Conservation (phyloP, 192 early-diverging fungal genomes). For the Spizellomyces sp. region DNA sequence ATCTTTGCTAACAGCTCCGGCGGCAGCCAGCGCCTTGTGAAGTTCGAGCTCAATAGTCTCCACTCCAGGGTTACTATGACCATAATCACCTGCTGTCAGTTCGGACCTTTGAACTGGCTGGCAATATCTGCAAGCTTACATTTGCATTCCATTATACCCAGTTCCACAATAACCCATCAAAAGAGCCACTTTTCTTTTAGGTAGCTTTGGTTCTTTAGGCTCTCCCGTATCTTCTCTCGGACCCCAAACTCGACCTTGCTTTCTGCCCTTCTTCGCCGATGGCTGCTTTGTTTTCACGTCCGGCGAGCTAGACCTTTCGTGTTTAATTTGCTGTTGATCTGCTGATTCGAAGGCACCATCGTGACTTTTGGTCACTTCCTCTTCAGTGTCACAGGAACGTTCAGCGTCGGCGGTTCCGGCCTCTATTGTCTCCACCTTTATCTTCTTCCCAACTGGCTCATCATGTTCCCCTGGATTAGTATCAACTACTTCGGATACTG, state of each 20-base stretch:
- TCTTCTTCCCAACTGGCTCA: no score
- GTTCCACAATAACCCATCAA: slow-evolving; percentile 94
- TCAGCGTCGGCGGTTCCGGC: no score
- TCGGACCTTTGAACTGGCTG: background rate
- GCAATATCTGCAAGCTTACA: slow-evolving; percentile 52
- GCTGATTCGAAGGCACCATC: no score
- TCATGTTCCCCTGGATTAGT: no score
- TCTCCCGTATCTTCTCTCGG: slow-evolving; percentile 11
- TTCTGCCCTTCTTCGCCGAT: no score
- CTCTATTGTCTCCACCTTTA: no score
- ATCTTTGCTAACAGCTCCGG: slow-evolving; percentile 82
- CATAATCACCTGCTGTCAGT: background rate
- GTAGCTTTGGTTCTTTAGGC: slow-evolving; percentile 29
- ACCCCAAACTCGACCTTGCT: background rate
- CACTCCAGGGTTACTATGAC: slow-evolving; percentile 64
- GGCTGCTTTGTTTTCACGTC: no score
- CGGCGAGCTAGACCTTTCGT: no score
- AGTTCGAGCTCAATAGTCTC: slow-evolving; percentile 85
- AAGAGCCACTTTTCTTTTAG: slow-evolving; percentile 89
- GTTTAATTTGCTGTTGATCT: no score
- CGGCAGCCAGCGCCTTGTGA: slow-evolving; percentile 79
- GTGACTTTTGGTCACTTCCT: no score
- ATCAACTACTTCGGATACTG: no score
- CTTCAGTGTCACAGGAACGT: no score
- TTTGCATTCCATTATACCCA: slow-evolving; percentile 96